Evolutionary conservation across 768 basidiomycete genomes (phyloP), one percentile per base, ranked within the genome.

Genomic region (Collybia sordida): DNA sequence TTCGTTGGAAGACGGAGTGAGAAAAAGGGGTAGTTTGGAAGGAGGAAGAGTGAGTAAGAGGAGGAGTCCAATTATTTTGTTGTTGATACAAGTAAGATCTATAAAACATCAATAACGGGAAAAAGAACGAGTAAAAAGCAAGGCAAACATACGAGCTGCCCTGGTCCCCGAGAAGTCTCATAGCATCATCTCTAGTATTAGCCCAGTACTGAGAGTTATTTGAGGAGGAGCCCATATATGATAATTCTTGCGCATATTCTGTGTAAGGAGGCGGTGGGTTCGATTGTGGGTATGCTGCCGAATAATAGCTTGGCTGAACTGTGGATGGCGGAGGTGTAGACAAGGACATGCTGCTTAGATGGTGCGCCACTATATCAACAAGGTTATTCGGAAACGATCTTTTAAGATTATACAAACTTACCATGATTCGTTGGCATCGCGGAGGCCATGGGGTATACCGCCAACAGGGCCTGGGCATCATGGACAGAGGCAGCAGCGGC

Each of bases 391-490:
- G 8, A 55, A 44, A 25, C 23, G 17, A 8, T 12, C 34, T 9
- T 24, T 21, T 23, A 40, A 23, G 18, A 14, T 54, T 36, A 9
- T 17, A 34, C 39, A 27, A 38, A 58, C 68, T 53, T 61, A 88
- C 90, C 87, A 61, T 91, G 89, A 31, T 81, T 74, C 6, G 87
- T 79, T n/a, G 88, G 88, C 3, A 84, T 87, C 22, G 85, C 83
- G 51, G 88, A 90, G 34, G 85, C 85, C 59, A 85, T 76, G 34
- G 90, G 86, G 64, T 89, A 91, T 27, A 79, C 72, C 3, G 81
- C 78, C 40, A 88, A 73, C 21, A 91, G 66, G 45, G 77, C 68
- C 54, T 88, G 88, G 2, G 86, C 83, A 64, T 83, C 82, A 43
- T 87, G 83, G 3, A 83, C 83, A 4, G 83, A 72, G 63, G 83